A percentile compares a stretch with the other conserved stretches of the same genome.
Conservation (phyloP, 192 early-diverging fungal genomes). For the Podila epigama region DNA sequence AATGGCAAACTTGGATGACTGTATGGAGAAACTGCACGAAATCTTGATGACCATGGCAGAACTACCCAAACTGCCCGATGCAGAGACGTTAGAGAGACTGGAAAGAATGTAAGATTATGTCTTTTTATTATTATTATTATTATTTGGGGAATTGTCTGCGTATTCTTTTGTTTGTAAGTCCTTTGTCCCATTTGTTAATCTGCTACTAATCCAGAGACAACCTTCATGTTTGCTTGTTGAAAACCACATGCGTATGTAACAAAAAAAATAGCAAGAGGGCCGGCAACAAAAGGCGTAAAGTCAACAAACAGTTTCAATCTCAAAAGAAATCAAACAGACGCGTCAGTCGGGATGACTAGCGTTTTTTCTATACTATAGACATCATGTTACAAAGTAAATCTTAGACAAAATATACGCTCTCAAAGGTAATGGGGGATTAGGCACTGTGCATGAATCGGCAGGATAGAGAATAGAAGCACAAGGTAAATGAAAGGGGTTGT, state of each 20-base stretch:
- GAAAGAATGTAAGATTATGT: conserved; percentile 61
- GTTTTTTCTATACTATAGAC: not conserved
- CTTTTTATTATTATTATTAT: not conserved
- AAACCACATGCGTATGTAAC: not conserved
- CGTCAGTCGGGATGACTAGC: conserved; percentile 53
- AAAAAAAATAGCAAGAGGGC: conserved; percentile 54
- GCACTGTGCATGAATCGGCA: too few relatives aligned
- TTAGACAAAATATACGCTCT: too few relatives aligned
- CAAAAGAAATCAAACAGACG: conserved; percentile 71
- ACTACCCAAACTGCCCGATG: conserved; percentile 71
- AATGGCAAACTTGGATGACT: conserved; percentile 80
- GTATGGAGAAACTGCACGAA: conserved; percentile 73
- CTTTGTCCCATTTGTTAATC: too few relatives aligned
- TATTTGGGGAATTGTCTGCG: not conserved
- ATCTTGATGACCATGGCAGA: conserved; percentile 65
- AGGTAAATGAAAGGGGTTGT: too few relatives aligned
- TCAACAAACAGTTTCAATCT: conserved; percentile 69
- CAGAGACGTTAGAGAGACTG: conserved; percentile 67
- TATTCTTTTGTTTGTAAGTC: conserved; percentile 1
- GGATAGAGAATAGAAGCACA: too few relatives aligned
- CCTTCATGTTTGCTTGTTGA: not conserved
- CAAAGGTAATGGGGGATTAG: too few relatives aligned
- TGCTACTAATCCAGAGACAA: conserved; percentile 1
- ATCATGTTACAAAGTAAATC: not conserved
- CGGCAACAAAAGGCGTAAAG: conserved; percentile 65